These are phyloP conservation scores for Aurantiochytrium sp. DNA, from an alignment of 108 stramenopile genomes.

Conservation along the genomic window DNA sequence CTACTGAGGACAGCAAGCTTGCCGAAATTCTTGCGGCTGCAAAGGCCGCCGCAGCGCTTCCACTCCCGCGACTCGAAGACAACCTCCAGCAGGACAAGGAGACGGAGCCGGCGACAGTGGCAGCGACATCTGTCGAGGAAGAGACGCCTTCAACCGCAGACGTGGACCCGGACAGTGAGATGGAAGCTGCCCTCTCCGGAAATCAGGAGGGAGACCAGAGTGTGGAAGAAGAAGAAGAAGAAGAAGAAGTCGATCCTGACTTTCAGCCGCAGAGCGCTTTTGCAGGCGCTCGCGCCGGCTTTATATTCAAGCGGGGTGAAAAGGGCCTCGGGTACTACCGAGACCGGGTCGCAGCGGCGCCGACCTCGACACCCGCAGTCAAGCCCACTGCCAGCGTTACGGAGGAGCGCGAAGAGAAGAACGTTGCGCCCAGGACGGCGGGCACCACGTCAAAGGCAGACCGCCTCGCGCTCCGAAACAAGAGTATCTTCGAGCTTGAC, in stretches of 20 bases:
- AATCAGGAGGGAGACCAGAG: too few relatives aligned
- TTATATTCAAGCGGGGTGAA: not conserved
- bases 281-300: not conserved
- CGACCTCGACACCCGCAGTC: too few relatives aligned
- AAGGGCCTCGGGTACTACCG: not conserved
- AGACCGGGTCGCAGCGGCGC: too few relatives aligned
- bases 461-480: not conserved
- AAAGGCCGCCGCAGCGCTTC: not conserved
- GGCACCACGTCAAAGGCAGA: not conserved
- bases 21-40: not conserved
- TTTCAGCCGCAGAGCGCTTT: not conserved
- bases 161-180: too few relatives aligned
- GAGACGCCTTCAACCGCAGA: too few relatives aligned
- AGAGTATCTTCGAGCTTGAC: not conserved
- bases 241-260: too few relatives aligned
- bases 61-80: not conserved
- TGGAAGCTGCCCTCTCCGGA: too few relatives aligned
- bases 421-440: not conserved
- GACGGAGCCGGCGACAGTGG: too few relatives aligned
- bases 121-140: too few relatives aligned
- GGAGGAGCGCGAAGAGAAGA: too few relatives aligned
- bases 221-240: too few relatives aligned
- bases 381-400: too few relatives aligned
- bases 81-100: not conserved
- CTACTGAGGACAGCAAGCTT: not conserved